Percentiles rank a stretch among this genome's conserved stretches.
Evolutionary conservation across 2,329 filamentous ascomycete species (phyloP).

Genomic region (Stachybotrys echinatus): DNA sequence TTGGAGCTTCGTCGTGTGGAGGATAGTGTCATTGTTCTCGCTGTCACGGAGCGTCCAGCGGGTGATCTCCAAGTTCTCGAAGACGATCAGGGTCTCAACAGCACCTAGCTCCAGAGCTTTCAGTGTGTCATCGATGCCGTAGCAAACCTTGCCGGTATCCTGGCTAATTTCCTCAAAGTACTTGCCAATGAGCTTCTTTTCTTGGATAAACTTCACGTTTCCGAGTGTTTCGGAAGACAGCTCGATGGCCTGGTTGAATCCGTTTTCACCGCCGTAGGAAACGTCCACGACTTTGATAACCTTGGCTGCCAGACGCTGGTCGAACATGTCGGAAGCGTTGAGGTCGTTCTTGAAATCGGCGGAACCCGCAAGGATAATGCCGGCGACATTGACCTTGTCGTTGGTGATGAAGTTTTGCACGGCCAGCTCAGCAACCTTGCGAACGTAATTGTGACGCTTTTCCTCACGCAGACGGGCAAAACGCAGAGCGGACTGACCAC

Average conservation of each 20-base stretch:
- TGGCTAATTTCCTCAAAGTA: constrained; percentile 99
- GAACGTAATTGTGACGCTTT: constrained; percentile 99
- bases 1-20: constrained; percentile 79
- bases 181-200: constrained; percentile 98
- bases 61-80: constrained; percentile 93
- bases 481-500: constrained; percentile 98
- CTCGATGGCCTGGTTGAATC: constrained; percentile 99
- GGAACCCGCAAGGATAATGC: constrained; percentile 90
- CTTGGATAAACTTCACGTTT: constrained; percentile 99
- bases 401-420: constrained; percentile 98
- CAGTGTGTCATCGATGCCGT: constrained; percentile 94
- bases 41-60: constrained; percentile 85
- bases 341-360: constrained; percentile 99
- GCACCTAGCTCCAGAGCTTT: constrained; percentile 96
- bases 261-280: constrained; percentile 97
- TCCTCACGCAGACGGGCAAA: constrained; percentile 99
- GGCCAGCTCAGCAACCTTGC: constrained; percentile 95
- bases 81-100: constrained; percentile 90
- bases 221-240: constrained; percentile 89
- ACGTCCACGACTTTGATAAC: constrained; percentile 99
- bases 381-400: constrained; percentile 97
- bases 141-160: constrained; percentile 94
- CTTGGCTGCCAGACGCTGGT: constrained; percentile 83
- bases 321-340: constrained; percentile 96
- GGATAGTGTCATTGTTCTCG: constrained; percentile 62